Percentiles rank a stretch among this genome's conserved stretches.
Conservation (phyloP, 2,329 filamentous ascomycete genomes). For the Fusarium annulatum region DNA sequence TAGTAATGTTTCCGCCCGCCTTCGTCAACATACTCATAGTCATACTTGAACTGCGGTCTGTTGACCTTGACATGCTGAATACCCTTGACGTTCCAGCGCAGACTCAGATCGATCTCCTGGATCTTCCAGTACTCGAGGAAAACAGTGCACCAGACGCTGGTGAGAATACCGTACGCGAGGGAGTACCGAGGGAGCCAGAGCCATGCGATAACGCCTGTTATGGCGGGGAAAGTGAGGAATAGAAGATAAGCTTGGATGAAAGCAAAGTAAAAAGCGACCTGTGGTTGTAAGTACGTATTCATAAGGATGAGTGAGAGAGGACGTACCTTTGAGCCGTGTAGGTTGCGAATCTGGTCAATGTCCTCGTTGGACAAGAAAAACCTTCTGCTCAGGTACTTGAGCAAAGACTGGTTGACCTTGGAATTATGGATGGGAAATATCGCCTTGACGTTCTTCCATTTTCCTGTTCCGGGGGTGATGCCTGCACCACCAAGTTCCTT, state of each 20-base stretch:
- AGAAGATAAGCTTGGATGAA: conserved; percentile 81
- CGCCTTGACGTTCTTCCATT: conserved; percentile 70
- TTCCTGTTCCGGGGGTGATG: conserved; percentile 66
- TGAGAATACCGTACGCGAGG: conserved; percentile 73
- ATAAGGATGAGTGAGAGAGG: fast-evolving
- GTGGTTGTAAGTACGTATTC: fast-evolving
- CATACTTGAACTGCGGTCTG: conserved; percentile 72
- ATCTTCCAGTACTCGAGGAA: conserved; percentile 87
- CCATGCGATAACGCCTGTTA: conserved; percentile 76
- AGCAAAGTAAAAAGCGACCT: conserved; percentile 85
- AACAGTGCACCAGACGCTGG: conserved; percentile 75
- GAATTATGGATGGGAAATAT: conserved; percentile 73
- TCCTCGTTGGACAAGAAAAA: conserved; percentile 62
- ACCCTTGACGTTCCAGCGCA: conserved; percentile 78
- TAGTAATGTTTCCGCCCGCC: conserved; percentile 70
- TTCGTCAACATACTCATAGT: conserved; percentile 70
- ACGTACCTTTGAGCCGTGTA: conserved; percentile 68
- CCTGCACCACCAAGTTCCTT: conserved; percentile 70
- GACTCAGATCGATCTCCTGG: conserved; percentile 75
- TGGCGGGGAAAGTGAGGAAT: conserved; percentile 76
- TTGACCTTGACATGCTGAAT: conserved; percentile 75
- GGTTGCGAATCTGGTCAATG: conserved; percentile 69
- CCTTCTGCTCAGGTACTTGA: conserved; percentile 66
- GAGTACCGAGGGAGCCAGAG: conserved; percentile 77
- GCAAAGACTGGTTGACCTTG: conserved; percentile 64